phyloP scores from a whole-genome alignment of 2,329 filamentous ascomycete species.

The Monilinia aucupariae region DNA sequence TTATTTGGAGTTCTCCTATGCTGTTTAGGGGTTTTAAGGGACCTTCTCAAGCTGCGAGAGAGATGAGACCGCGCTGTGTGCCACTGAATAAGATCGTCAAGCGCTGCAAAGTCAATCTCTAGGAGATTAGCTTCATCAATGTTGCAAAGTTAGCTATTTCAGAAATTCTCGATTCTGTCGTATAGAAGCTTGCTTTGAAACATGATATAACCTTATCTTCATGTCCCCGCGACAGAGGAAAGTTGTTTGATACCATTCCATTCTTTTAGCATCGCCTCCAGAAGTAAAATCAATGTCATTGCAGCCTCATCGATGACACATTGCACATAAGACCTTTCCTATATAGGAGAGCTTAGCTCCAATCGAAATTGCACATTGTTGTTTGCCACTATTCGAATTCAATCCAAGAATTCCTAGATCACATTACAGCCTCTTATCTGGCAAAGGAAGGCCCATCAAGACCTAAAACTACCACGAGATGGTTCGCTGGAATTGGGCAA shows the following conservation, averaged over 20 bases:
- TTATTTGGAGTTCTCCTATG: background rate
- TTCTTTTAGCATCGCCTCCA: background rate
- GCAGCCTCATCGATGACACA: fast-evolving
- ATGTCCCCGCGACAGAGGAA: background rate
- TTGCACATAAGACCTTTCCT: background rate
- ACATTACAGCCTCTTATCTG: background rate
- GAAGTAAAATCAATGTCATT: background rate
- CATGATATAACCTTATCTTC: fast-evolving
- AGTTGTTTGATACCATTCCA: background rate
- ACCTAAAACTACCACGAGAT: background rate
- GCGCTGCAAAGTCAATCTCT: background rate
- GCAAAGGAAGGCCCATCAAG: background rate
- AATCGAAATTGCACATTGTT: background rate
- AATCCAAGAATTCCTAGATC: background rate
- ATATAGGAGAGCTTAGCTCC: background rate
- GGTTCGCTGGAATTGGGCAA: background rate
- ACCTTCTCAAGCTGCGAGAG: background rate
- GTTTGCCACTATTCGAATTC: background rate
- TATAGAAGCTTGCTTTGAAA: background rate
- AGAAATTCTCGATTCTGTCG: too few relatives aligned
- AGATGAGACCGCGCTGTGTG: background rate
- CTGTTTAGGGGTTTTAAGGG: background rate
- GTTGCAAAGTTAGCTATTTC: background rate
- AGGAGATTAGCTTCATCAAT: background rate
- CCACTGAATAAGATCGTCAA: background rate